Evolutionary conservation across 352 stramenopile species (phyloP), one percentile per base, ranked within the genome.

Genomic region (Globisporangium alternatum): DNA sequence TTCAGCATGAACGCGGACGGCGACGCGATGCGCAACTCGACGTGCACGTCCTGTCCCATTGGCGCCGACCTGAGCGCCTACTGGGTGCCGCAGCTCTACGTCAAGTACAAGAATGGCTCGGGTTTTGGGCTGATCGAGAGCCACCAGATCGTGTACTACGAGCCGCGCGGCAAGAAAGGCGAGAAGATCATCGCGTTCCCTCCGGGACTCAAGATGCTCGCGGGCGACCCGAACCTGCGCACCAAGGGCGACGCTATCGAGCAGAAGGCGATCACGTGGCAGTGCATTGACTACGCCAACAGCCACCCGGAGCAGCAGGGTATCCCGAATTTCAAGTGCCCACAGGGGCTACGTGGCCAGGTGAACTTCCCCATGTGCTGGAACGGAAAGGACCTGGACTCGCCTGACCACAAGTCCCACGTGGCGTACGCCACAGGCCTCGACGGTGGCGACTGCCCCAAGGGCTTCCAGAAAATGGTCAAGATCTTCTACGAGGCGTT

Each of bases 401-500:
- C 76, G 21, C 56, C 61, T 0, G 72, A 85, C 54, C 76, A 85
- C 69, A 81, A 80, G 67, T 80, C 74, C 1, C 76, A 82, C 61
- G 65, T 85, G 22, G 71, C 76, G 0, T 85, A 85, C 54, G 76
- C 76, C 19, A 71, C 74, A 28, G 69, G 25, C 0, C 69, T 85
- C 7, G 76, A 85, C 22, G 74, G 74, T 2, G 76, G 76, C 19
- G 63, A 62, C 17, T 85, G 76, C 45, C 74, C 76, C 0, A 35
- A 65, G 5, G 69, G 69, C 13, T 81, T 74, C 65, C 66, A 78
- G 67, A 85, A 85, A 64, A 81, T 85, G 69, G 69, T 85, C 61
- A 85, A 85, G 64, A 78, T 82, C 48, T 85, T 85, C 56, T 85
- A 78, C 65, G 76, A 85, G 58, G 67, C 71, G 15, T 85, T 85